A percentile compares a stretch with the other conserved stretches of the same genome.
Conservation (phyloP, 352 stramenopile species). For the Globisporangium parvum region DNA sequence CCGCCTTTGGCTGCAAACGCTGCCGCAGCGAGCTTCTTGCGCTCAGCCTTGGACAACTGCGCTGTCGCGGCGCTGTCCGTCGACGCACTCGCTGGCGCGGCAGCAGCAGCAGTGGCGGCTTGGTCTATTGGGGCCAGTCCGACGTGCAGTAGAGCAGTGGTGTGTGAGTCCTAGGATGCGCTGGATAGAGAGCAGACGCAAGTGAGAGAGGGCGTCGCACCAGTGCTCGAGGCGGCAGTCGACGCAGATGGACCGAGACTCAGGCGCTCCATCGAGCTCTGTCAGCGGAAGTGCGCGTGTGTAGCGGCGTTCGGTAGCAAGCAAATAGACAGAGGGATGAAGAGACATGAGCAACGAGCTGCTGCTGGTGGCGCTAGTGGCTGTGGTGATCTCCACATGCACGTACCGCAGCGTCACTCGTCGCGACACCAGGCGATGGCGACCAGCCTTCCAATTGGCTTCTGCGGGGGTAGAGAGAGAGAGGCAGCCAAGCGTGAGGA, state of each 20-base stretch:
- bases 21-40: conserved; percentile 65
- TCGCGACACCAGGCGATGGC: conserved; percentile 21
- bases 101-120: not conserved
- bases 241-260: conserved; percentile 30
- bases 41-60: conserved; percentile 52
- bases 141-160: not conserved
- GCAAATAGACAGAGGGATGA: too few relatives aligned
- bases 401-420: conserved; percentile 8
- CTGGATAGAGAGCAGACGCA: not conserved
- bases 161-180: too few relatives aligned
- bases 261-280: conserved; percentile 44
- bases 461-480: conserved; percentile 12
- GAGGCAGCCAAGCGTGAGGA: conserved; percentile 6
- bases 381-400: too few relatives aligned
- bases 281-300: not conserved
- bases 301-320: not conserved
- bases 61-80: conserved; percentile 4
- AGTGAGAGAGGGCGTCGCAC: not conserved
- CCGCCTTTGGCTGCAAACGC: conserved; percentile 45
- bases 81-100: not conserved
- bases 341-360: not conserved
- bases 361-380: too few relatives aligned
- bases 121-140: not conserved
- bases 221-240: not conserved
- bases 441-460: conserved; percentile 64